Percentiles rank a stretch among this genome's conserved stretches.
These are phyloP conservation scores for Cordyceps farinosa DNA, from an alignment of 2,329 filamentous ascomycete genomes.

Conservation along the genomic window DNA sequence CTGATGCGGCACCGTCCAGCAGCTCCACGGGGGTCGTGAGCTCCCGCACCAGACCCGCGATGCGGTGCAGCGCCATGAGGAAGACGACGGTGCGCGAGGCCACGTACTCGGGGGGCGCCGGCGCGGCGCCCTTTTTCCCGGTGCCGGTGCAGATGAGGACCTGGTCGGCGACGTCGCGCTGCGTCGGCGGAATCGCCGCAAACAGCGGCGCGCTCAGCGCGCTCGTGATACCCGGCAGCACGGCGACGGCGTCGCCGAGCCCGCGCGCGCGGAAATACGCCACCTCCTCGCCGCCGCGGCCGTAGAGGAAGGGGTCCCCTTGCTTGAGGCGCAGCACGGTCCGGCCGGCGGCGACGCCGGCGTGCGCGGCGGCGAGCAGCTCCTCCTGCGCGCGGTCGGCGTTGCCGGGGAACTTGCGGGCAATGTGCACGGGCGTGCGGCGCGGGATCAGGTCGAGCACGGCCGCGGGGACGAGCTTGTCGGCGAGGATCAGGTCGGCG, in stretches of 20 bases:
- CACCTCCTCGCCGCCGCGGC: conserved; percentile 89
- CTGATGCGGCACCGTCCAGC: conserved; percentile 25
- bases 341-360: conserved; percentile 61
- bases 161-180: conserved; percentile 86
- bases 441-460: conserved; percentile 89
- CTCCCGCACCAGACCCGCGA: conserved; percentile 68
- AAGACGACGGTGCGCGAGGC: conserved; percentile 81
- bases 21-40: conserved; percentile 51
- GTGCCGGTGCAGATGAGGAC: conserved; percentile 96
- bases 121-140: conserved; percentile 80
- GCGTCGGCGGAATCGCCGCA: conserved; percentile 81
- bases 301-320: conserved; percentile 95
- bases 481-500: conserved; percentile 76
- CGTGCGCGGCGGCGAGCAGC: conserved; percentile 73
- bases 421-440: conserved; percentile 83
- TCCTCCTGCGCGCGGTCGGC: conserved; percentile 92
- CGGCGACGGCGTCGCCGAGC: conserved; percentile 58
- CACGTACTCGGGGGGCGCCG: conserved; percentile 76
- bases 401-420: conserved; percentile 96
- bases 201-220: conserved; percentile 85
- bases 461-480: conserved; percentile 79
- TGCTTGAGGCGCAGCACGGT: conserved; percentile 90
- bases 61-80: conserved; percentile 88
- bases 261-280: conserved; percentile 74
- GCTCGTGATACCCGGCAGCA: conserved; percentile 87